Base-by-base conservation (phyloP, 2,329 filamentous ascomycete species). In the Aspergillus brunneoviolaceus region DNA sequence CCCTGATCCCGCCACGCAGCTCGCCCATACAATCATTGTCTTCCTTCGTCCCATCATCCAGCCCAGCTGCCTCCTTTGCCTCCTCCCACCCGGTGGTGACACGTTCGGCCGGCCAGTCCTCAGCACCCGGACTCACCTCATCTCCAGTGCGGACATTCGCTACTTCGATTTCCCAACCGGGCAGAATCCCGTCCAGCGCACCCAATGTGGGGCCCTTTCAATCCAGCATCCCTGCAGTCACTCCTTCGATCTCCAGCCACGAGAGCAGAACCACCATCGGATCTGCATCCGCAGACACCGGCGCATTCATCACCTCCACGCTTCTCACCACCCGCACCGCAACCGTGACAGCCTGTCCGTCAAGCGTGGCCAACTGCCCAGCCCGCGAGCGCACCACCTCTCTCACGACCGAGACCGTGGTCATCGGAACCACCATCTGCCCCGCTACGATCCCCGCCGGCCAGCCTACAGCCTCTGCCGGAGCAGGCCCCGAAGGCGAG, bases 321-420 rank as follows among this genome's bases (percentile, higher is more conserved):
- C 7, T 49, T 25, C 19, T 49, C 19, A 49, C 39, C 16, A 50
- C 49, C 11, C 49, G 49, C 4, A 50, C 49, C 14, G 10, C 49
- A 12, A 50, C 49, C 2, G 23, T 50, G 14, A 50, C 49, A 12
- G 49, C 49, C 49, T 50, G 49, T 10, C 23, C 49, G 9, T 50
- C 49, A 3, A 19, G n/a, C 14, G 14, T 50, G 3, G 12, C 23
- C 23, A 31, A 50, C 49, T 50, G 49, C 29, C 49, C 49, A 1
- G 49, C 49, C 49, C 9, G 21, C 14, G 23, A 50, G 25, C 25
- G 21, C n/a, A 50, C 49, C 2, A 50, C 49, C 10, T 29, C 14
- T 3, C 25, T 50, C 0, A 50, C 49, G 5, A 50, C 49, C 23
- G 49, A 50, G 5, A 50, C 49, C 0, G 49, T 50, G 10, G 49